Conservation (phyloP, 2,329 filamentous ascomycete species). For the Colletotrichum sp. region DNA sequence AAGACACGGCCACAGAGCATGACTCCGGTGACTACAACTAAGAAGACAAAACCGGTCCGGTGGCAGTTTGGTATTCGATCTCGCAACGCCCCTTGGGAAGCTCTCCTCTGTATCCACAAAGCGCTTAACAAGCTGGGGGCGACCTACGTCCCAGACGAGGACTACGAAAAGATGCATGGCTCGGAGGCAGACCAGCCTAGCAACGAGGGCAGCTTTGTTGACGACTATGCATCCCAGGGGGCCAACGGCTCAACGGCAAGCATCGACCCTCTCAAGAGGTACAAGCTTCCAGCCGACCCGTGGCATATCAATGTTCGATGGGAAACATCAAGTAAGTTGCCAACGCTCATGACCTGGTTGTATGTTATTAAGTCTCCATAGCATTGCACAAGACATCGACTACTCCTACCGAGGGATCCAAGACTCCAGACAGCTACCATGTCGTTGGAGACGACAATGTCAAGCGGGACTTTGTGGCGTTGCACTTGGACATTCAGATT, state of each 20-base stretch:
- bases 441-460: slow-evolving; percentile 43
- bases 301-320: slow-evolving; percentile 95
- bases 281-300: slow-evolving; percentile 88
- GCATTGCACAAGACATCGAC: slow-evolving; percentile 42
- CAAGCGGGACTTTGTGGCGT: slow-evolving; percentile 74
- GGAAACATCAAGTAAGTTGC: slow-evolving; percentile 76
- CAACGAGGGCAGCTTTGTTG: slow-evolving; percentile 46
- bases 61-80: slow-evolving; percentile 99
- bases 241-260: slow-evolving; percentile 40
- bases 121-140: slow-evolving; percentile 87
- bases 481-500: slow-evolving; percentile 95
- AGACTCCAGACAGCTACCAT: slow-evolving; percentile 41
- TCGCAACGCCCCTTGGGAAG: slow-evolving; percentile 91
- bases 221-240: slow-evolving; percentile 40
- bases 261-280: slow-evolving; percentile 65
- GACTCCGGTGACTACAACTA: slow-evolving; percentile 62
- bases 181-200: slow-evolving; percentile 44
- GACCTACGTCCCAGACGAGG: slow-evolving; percentile 78
- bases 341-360: slow-evolving; percentile 40
- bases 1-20: slow-evolving; percentile 64
- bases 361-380: slow-evolving; percentile 23
- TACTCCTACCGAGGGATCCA: slow-evolving; percentile 19
- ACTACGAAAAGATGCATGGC: slow-evolving; percentile 54
- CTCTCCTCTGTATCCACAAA: slow-evolving; percentile 93
- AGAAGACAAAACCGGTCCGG: slow-evolving; percentile 80